These are phyloP conservation scores for Coemansia sp. DNA, from an alignment of 192 early-diverging fungal species.

Conservation along the genomic window DNA sequence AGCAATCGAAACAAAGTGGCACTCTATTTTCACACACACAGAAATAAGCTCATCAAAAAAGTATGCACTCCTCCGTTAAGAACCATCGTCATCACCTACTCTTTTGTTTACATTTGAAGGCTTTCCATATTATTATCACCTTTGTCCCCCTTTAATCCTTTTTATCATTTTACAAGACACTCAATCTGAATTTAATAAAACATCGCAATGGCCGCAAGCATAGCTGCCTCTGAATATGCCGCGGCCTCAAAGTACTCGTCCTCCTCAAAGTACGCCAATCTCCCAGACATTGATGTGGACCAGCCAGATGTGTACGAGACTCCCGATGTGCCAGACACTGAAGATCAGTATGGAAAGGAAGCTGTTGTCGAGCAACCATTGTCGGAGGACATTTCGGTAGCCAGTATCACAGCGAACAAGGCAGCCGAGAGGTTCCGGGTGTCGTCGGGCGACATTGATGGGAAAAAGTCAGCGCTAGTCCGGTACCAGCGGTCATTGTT, in stretches of 20 bases:
- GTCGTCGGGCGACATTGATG: slow-evolving; percentile 19
- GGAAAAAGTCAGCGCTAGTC: slow-evolving; percentile 18
- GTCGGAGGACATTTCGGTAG: slow-evolving; percentile 29
- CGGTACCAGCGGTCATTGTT: slow-evolving; percentile 45
- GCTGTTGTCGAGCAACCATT: slow-evolving; percentile 18
- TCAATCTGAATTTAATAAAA: not conserved
- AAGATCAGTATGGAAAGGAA: slow-evolving; percentile 13
- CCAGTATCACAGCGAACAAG: not conserved
- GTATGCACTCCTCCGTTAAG: too few species aligned
- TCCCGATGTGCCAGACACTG: slow-evolving; percentile 50
- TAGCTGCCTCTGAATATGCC: not conserved
- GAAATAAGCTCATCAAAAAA: too few species aligned
- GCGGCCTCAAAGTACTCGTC: slow-evolving; percentile 19
- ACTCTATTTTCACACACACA: too few species aligned
- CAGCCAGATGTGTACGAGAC: slow-evolving; percentile 88
- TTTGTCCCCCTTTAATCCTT: too few species aligned
- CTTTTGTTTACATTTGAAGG: not conserved
- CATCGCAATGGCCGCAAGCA: slow-evolving; percentile 25
- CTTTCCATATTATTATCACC: not conserved
- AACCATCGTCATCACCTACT: not conserved
- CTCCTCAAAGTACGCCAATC: slow-evolving; percentile 64
- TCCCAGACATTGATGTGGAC: slow-evolving; percentile 72
- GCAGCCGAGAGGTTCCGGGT: slow-evolving; percentile 40
- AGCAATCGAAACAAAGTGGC: too few species aligned
- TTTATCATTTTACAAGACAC: too few species aligned